phyloP scores from a whole-genome alignment of 805 yeast genomes.

The Saturnispora serradocipensis region DNA sequence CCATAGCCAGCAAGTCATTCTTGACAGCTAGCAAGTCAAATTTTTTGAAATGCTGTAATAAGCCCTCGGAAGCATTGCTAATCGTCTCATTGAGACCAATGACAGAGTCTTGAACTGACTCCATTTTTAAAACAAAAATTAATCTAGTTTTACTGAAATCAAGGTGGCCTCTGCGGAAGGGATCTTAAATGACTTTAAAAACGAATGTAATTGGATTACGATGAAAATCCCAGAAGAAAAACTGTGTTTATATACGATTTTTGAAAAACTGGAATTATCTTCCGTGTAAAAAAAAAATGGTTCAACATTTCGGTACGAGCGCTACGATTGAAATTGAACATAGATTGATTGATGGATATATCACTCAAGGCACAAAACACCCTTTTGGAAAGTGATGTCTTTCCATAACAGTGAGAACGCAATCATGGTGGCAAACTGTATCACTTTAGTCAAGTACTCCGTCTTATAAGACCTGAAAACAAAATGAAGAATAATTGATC shows the following conservation, averaged over 20 bases:
- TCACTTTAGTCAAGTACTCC: conserved; percentile 2
- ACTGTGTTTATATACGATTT: neutral
- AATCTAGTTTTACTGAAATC: neutral
- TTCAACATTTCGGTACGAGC: conserved; percentile 9
- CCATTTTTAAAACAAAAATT: conserved; percentile 9
- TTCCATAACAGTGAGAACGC: conserved; percentile 20
- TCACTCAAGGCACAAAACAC: neutral
- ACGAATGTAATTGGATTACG: neutral
- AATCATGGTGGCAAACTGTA: neutral
- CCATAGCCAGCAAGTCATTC: neutral
- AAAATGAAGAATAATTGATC: conserved; percentile 13
- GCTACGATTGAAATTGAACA: neutral
- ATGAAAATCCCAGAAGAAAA: neutral
- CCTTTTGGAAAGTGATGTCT: neutral
- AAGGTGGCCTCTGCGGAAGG: neutral
- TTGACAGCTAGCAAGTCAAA: neutral
- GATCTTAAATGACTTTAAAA: neutral
- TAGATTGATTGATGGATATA: neutral
- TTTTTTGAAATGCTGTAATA: neutral
- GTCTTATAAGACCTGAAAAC: neutral
- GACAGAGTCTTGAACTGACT: conserved; percentile 15
- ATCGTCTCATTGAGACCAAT: conserved; percentile 6
- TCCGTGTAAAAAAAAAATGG: conserved; percentile 6
- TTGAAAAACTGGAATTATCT: neutral
- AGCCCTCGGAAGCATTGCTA: neutral